Evolutionary conservation across 306 rosid species (phyloP), one percentile per base, ranked within the genome.

Genomic region (Quercus bicolor): DNA sequence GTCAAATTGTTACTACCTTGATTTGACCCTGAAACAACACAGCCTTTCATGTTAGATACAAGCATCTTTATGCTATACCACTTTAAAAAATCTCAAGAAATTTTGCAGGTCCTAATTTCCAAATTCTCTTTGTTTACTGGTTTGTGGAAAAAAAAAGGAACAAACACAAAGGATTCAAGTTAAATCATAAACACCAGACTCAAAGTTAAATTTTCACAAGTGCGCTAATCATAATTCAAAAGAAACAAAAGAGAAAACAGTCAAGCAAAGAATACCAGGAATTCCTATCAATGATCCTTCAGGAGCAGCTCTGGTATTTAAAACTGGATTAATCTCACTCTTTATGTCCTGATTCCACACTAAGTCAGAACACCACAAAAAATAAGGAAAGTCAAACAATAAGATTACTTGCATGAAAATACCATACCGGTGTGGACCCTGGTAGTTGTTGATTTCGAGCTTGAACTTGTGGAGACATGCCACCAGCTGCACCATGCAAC

Each of bases 1-100:
- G 99, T 96, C 93, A 96, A 88, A 84, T 91, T 96, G 83, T 82
- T 96, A 84, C 93, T 82, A 71, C 97, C 97, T 89, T 96, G 99
- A 86, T 96, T 96, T 31, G 97, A 90, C 77, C 99, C 99, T 96
- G 89, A 76, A 86, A 87, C 59, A 76, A 66, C 16, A 77, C 56
- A 68, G 78, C 43, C 80, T 84, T 34, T 81, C 43, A 37, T 33
- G 75, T 85, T 84, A 74, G 83, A 62, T 37, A 64, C 60, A 82
- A 75, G 74, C 59, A 76, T 76, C 64, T 76, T 43, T 14, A 65
- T n/a, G 66, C 56, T 84, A 59, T 64, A 70, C 61, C 78, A 52
- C 48, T 61, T 48, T 21, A 0, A 75, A 16, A 15, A 53, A 62
- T 19, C 70, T 73, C 55, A 37, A 45, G 21, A 77, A 29, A 29